Conservation (phyloP, 768 basidiomycete species). For the Exsudoporus frostii region DNA sequence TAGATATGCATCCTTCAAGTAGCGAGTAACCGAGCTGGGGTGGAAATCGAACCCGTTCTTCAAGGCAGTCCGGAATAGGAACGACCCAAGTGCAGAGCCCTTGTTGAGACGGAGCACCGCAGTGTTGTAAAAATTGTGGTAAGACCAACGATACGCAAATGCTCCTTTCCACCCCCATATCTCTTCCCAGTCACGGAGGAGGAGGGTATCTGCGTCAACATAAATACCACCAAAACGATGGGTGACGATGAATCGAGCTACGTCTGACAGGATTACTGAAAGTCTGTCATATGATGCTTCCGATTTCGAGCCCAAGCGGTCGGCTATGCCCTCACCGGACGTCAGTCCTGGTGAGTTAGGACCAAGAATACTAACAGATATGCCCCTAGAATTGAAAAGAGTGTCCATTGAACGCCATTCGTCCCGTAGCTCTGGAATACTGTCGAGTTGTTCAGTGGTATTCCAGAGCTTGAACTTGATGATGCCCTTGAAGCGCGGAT, state of each 20-base stretch:
- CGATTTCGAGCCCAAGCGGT: constrained; percentile 57
- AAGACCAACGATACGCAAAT: constrained; percentile 95
- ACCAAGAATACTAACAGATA: constrained; percentile 58
- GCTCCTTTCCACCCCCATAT: constrained; percentile 94
- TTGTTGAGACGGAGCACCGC: constrained; percentile 89
- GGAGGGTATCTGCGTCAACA: constrained; percentile 89
- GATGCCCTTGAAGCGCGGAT: constrained; percentile 82
- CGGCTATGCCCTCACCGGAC: constrained; percentile 13
- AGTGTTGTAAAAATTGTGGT: constrained; percentile 89
- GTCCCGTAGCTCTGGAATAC: constrained; percentile 78
- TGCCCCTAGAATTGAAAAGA: constrained; percentile 86
- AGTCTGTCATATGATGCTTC: constrained; percentile 69
- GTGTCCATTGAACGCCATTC: constrained; percentile 79
- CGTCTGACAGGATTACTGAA: constrained; percentile 90
- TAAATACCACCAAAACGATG: constrained; percentile 94
- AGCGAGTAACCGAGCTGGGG: constrained; percentile 85
- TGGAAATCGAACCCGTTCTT: constrained; percentile 94
- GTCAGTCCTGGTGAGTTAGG: constrained; percentile 18
- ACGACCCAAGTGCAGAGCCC: constrained; percentile 82
- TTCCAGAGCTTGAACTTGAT: constrained; percentile 96
- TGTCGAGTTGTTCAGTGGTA: constrained; percentile 92
- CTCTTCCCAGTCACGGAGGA: constrained; percentile 95
- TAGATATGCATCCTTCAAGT: constrained; percentile 78
- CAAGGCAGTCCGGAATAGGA: constrained; percentile 88
- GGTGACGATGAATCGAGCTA: constrained; percentile 94